Base-by-base conservation (phyloP, 768 basidiomycete genomes). In the Russula ochroleuca region DNA sequence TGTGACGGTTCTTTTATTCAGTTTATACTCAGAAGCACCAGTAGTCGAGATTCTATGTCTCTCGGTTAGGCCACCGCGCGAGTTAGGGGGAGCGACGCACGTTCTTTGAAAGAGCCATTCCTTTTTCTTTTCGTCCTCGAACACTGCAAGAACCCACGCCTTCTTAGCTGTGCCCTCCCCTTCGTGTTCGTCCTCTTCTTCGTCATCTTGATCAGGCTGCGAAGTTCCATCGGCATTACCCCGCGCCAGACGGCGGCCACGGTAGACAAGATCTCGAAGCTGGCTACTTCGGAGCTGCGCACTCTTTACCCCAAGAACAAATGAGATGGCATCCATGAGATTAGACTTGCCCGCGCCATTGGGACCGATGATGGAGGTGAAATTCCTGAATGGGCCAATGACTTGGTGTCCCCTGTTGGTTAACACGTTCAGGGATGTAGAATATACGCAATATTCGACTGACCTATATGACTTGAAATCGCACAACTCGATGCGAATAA, bases 261-360 rank as follows among this genome's bases (percentile, higher is more conserved):
- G 91, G 75, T 98, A 98, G 5, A 99, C 92, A 47, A 99, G 81
- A 73, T 98, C 97, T 71, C 92, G 95, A 28, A 98, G 79, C 70
- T 98, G 94, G 50, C 92, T 92, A 72, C 91, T 94, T 51, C 96
- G 83, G 38, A 99, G 81, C 67, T 97, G 93, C 2, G 87, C 90
- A 65, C 92, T 94, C 78, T 95, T 94, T 33, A 98, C 90, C 35
- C 97, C 97, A 7, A 99, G 86, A 10, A 98, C 97, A 73, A 99
- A 98, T 4, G 97, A 98, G 68, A 99, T 98, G 57, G 97, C 97
- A 73, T 99, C 97, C 97, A 98, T 98, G 61, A 98, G 85, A 74
- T 99, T 99, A 11, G 94, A 96, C 73, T 99, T 98, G 64, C 97
- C 97, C 0, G 96, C 94, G 62, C 97, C 96, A 87, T 99, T 98